Conservation (phyloP, 352 stramenopile genomes). For the Globisporangium iwayamae region DNA sequence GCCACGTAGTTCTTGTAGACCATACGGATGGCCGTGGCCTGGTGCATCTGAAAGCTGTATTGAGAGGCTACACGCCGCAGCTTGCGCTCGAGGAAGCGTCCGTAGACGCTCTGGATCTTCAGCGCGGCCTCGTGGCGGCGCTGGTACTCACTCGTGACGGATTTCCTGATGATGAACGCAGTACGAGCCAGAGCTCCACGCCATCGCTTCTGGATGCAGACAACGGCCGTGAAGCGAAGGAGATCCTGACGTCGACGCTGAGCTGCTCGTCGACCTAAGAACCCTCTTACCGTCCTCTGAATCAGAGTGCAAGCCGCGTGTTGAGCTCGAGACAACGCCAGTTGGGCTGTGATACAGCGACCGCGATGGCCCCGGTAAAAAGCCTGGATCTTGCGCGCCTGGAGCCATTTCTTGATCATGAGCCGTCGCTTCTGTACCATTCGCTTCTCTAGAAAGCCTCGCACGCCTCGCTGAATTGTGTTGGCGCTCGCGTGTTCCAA, state of each 20-base stretch:
- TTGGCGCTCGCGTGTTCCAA: conserved; percentile 18
- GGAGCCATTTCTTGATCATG: conserved; percentile 32
- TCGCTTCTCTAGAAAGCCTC: conserved; percentile 22
- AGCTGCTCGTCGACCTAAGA: conserved; percentile 17
- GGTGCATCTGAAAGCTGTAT: conserved; percentile 15
- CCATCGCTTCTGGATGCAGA: conserved; percentile 27
- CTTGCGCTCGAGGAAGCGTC: conserved; percentile 23
- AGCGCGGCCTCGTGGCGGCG: conserved; percentile 28
- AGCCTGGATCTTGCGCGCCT: conserved; percentile 38
- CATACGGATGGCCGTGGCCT: conserved; percentile 31
- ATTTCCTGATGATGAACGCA: neutral
- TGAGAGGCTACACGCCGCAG: conserved; percentile 16
- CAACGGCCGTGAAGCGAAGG: neutral
- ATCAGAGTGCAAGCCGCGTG: conserved; percentile 18
- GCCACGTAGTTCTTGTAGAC: conserved; percentile 59
- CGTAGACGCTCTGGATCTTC: conserved; percentile 40
- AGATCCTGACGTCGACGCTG: conserved; percentile 18
- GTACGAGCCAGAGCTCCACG: conserved; percentile 22
- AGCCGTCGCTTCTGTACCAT: neutral
- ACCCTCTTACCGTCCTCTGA: conserved; percentile 18
- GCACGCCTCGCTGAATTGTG: conserved; percentile 33
- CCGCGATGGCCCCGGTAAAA: conserved; percentile 35
- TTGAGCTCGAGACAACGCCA: conserved; percentile 4
- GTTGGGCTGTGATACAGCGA: conserved; percentile 8
- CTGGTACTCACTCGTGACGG: conserved; percentile 6